These are phyloP conservation scores for Postia placenta DNA, from an alignment of 768 basidiomycete species.

Conservation along the genomic window DNA sequence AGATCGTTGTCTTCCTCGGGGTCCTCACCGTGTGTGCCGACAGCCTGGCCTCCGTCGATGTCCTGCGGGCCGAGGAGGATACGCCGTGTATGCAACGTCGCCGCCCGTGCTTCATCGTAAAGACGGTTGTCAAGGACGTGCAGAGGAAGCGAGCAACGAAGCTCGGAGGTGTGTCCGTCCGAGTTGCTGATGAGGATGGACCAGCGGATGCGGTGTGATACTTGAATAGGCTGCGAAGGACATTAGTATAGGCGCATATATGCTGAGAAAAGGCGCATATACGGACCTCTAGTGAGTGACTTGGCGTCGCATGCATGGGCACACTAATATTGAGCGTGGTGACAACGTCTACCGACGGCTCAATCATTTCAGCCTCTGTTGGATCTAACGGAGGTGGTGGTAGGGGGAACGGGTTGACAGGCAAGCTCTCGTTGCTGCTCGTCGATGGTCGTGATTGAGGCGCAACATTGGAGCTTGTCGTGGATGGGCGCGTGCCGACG, in stretches of 20 bases:
- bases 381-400: background rate
- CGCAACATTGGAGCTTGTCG: background rate
- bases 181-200: conserved; percentile 72
- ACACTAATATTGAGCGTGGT: conserved; percentile 56
- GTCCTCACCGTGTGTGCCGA: conserved; percentile 16
- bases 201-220: conserved; percentile 81
- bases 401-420: conserved; percentile 7
- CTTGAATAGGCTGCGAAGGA: conserved; percentile 60
- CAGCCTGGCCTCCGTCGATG: conserved; percentile 24
- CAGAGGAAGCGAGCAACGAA: conserved; percentile 91
- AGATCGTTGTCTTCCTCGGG: conserved; percentile 66
- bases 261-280: too few relatives aligned
- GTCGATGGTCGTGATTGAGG: background rate
- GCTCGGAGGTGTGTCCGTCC: conserved; percentile 90
- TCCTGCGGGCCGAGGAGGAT: conserved; percentile 46
- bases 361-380: conserved; percentile 5
- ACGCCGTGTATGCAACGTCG: conserved; percentile 71
- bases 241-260: background rate
- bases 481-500: background rate
- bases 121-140: conserved; percentile 73
- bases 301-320: conserved; percentile 58
- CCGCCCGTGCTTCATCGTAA: conserved; percentile 66
- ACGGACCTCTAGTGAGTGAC: conserved; percentile 53
- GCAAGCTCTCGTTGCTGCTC: conserved; percentile 4
- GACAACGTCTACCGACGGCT: conserved; percentile 40